These are phyloP conservation scores for Mrakia hoshinonis DNA, from an alignment of 768 basidiomycete species.

Conservation along the genomic window DNA sequence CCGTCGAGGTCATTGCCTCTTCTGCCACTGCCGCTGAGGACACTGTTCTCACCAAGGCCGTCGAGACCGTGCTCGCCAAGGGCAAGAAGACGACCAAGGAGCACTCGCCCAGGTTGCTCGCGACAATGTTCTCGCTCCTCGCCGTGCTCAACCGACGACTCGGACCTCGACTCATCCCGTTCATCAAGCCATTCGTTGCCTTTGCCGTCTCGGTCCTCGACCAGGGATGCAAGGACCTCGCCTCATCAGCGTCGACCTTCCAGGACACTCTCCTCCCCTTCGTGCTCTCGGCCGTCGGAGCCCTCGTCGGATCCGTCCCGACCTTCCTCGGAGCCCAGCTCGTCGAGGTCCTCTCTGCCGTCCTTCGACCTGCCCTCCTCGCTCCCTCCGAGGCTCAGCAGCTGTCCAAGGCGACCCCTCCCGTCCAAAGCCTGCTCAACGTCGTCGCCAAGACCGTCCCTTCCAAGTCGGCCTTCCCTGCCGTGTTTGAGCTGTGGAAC, in stretches of 20 bases:
- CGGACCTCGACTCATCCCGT: slow-evolving; percentile 79
- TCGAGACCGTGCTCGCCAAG: slow-evolving; percentile 55
- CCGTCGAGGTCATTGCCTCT: slow-evolving; percentile 53
- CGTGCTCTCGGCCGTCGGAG: slow-evolving; percentile 50
- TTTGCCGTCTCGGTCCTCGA: slow-evolving; percentile 45
- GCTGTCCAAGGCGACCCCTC: slow-evolving; percentile 3
- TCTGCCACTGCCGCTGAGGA: slow-evolving; percentile 63
- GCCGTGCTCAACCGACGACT: slow-evolving; percentile 57
- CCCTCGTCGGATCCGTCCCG: slow-evolving; percentile 65
- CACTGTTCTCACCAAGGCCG: slow-evolving; percentile 49
- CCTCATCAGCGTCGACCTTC: background rate
- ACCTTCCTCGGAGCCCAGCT: slow-evolving; percentile 50
- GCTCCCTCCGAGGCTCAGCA: background rate
- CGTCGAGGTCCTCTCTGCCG: slow-evolving; percentile 33
- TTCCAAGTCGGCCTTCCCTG: slow-evolving; percentile 57
- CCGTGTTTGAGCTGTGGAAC: slow-evolving; percentile 47
- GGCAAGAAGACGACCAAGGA: slow-evolving; percentile 25
- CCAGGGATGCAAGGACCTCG: slow-evolving; percentile 14
- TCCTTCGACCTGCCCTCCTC: slow-evolving; percentile 29
- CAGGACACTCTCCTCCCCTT: slow-evolving; percentile 17
- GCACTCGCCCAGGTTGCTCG: slow-evolving; percentile 45
- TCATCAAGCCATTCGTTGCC: slow-evolving; percentile 62
- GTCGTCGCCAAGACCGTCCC: slow-evolving; percentile 62
- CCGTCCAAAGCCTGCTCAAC: slow-evolving; percentile 51
- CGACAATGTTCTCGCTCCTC: slow-evolving; percentile 44